Evolutionary conservation across 2,329 filamentous ascomycete species (phyloP).

Genomic region (Juglanconis juglandina): DNA sequence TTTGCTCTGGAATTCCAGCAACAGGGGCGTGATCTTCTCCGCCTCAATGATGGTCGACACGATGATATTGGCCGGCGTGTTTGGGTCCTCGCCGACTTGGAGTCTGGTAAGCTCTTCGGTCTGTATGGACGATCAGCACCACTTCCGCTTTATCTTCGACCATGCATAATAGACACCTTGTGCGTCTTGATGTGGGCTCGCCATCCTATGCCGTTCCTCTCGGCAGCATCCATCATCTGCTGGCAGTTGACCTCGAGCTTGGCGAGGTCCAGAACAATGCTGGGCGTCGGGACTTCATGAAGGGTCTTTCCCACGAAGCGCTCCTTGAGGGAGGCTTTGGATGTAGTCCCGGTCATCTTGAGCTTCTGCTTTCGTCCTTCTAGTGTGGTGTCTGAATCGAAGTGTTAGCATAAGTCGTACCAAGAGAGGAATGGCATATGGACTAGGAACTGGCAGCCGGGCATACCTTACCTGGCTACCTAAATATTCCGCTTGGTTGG

Average conservation of each 20-base stretch:
- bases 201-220: conserved; percentile 61
- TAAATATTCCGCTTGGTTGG: too few relatives aligned
- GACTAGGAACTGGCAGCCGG: too few relatives aligned
- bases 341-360: conserved; percentile 12
- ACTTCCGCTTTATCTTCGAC: neutral
- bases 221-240: conserved; percentile 65
- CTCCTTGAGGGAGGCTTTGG: conserved; percentile 35
- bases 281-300: conserved; percentile 60
- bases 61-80: conserved; percentile 56
- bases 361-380: neutral
- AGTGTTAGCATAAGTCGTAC: neutral
- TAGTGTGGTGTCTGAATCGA: neutral
- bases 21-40: conserved; percentile 60
- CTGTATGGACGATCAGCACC: conserved; percentile 33
- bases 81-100: conserved; percentile 60
- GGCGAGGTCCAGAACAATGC: conserved; percentile 65
- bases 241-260: conserved; percentile 66
- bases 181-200: conserved; percentile 81
- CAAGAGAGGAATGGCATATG: too few relatives aligned
- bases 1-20: conserved; percentile 53
- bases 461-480: too few relatives aligned
- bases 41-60: conserved; percentile 74
- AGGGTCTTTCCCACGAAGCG: conserved; percentile 59
- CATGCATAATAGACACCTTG: conserved; percentile 51
- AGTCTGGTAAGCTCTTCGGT: conserved; percentile 63